These are phyloP conservation scores for Cadophora luteo-olivacea DNA, from an alignment of 2,329 filamentous ascomycete species.

Conservation along the genomic window DNA sequence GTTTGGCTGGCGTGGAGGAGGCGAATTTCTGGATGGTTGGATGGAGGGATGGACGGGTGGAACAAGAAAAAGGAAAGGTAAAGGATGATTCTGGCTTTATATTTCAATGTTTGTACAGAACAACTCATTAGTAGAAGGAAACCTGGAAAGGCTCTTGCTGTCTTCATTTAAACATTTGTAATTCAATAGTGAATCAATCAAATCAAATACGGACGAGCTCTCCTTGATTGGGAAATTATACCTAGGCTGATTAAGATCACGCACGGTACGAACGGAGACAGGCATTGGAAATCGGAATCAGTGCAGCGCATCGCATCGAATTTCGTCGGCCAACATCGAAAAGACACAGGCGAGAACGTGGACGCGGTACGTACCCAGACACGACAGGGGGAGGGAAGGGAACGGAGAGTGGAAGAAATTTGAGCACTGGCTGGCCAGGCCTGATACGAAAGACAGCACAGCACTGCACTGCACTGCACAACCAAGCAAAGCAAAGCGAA, in stretches of 20 bases:
- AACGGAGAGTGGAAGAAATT: neutral
- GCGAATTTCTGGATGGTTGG: slow-evolving; percentile 12
- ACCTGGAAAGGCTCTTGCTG: neutral
- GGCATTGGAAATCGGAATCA: neutral
- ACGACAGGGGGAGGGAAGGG: too few species aligned
- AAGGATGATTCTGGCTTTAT: too few species aligned
- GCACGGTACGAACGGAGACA: neutral
- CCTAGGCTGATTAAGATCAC: neutral
- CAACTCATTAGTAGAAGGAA: neutral
- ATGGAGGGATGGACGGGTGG: too few species aligned
- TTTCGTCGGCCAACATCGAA: slow-evolving; percentile 11
- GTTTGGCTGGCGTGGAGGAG: slow-evolving; percentile 9
- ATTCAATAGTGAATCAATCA: too few species aligned
- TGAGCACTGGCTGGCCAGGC: neutral
- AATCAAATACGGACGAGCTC: too few species aligned
- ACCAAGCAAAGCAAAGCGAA: too few species aligned
- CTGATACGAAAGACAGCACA: neutral
- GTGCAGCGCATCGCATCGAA: slow-evolving; percentile 5
- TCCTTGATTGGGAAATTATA: neutral
- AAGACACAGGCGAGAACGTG: neutral
- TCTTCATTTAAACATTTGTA: neutral
- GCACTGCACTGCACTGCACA: too few species aligned
- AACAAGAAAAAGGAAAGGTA: too few species aligned
- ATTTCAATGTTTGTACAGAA: too few species aligned
- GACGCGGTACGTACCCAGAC: neutral